These are phyloP conservation scores for Ilex asprella DNA, from an alignment of 257 asterid species.

Conservation along the genomic window DNA sequence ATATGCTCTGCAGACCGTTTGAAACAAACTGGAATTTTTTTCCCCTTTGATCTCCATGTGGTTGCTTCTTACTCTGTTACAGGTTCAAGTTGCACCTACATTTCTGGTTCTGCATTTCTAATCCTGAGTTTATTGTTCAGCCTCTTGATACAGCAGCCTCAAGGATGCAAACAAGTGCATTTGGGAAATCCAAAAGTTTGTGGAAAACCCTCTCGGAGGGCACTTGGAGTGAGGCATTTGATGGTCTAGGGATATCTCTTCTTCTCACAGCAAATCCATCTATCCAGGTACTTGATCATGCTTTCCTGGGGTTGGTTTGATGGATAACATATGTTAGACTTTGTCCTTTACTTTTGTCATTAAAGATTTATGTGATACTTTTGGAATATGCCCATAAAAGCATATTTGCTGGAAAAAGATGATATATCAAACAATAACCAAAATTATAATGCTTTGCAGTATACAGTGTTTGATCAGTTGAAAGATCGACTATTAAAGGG, in stretches of 20 bases:
- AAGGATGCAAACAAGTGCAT: constrained; percentile 91
- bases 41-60: too few relatives aligned
- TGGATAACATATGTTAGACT: background rate
- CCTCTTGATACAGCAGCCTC: constrained; percentile 92
- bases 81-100: too few relatives aligned
- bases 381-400: background rate
- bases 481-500: constrained; percentile 53
- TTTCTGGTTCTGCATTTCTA: constrained; percentile 1
- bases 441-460: constrained; percentile 33
- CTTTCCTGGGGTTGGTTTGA: background rate
- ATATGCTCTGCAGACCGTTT: too few relatives aligned
- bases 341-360: too few relatives aligned
- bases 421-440: too few relatives aligned
- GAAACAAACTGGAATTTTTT: too few relatives aligned
- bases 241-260: constrained; percentile 83
- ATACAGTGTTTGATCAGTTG: constrained; percentile 83
- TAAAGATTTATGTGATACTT: background rate
- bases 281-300: constrained; percentile 54
- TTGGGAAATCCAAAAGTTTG: constrained; percentile 84
- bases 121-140: constrained; percentile 38
- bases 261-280: constrained; percentile 88
- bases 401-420: background rate
- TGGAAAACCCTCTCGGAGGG: constrained; percentile 72
- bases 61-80: too few relatives aligned
- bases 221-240: constrained; percentile 75